phyloP scores from a whole-genome alignment of 371 early-diverging fungal species.

The Zychaea mexicana region DNA sequence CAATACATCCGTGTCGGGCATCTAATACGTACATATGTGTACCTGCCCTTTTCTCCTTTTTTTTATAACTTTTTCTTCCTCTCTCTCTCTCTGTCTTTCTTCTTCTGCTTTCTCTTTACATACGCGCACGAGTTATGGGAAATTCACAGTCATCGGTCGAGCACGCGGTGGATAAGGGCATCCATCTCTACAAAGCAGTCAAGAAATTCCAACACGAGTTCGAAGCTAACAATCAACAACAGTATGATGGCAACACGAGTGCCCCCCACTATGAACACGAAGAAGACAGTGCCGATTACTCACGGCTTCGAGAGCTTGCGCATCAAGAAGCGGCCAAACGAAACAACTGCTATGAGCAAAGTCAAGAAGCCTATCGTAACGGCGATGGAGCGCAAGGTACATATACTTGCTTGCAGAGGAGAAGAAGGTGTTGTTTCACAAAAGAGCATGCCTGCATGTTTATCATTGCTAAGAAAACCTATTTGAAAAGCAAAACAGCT shows the following conservation, averaged over 20 bases:
- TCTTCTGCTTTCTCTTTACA: background rate
- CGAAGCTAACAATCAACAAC: slow-evolving; percentile 10
- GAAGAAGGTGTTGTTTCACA: no score
- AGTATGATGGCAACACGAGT: slow-evolving; percentile 17
- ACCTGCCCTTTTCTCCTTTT: background rate
- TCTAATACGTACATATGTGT: background rate
- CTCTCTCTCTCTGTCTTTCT: background rate
- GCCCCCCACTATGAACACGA: slow-evolving; percentile 10
- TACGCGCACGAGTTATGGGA: slow-evolving; percentile 25
- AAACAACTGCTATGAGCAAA: slow-evolving; percentile 41
- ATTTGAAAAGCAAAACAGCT: slow-evolving; percentile 48
- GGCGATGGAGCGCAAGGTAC: slow-evolving; percentile 46
- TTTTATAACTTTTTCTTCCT: background rate
- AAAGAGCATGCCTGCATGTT: background rate
- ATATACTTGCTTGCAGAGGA: background rate
- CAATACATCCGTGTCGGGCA: no score
- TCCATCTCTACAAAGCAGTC: slow-evolving; percentile 27
- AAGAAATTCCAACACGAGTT: slow-evolving; percentile 20
- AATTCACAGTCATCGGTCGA: slow-evolving; percentile 43
- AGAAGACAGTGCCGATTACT: slow-evolving; percentile 41
- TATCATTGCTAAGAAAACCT: background rate
- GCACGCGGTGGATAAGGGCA: slow-evolving; percentile 23
- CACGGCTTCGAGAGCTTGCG: slow-evolving; percentile 36
- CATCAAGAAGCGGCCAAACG: slow-evolving; percentile 48
- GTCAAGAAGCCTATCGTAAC: slow-evolving; percentile 46